Evolutionary conservation across 2,329 filamentous ascomycete species (phyloP), one percentile per base, ranked within the genome.

Genomic region (Clathrospora elynae): DNA sequence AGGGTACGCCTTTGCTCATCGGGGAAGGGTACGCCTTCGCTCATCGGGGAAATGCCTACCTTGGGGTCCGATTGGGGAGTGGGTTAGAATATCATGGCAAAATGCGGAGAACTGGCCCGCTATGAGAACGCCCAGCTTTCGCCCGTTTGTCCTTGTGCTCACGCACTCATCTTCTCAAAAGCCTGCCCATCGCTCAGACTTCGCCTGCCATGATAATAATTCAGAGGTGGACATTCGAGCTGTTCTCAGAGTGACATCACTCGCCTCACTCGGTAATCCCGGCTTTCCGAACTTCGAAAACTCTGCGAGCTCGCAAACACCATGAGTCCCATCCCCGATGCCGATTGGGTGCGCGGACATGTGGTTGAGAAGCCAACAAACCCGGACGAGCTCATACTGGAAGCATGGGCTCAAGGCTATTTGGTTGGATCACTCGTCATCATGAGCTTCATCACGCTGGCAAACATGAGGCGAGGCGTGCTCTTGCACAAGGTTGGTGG

Each of bases 391-490:
- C 51, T 72, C 36, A 56, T 71, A 14, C 54, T 73, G 8, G 70
- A 73, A 51, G 66, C 67, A 40, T 73, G 70, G 70, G 64, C 67
- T 5, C 66, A 71, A 52, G 70, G 70, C 26, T 69, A 64, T 31
- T 60, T 72, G 51, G 67, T 71, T n/a, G 70, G 70, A 14, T 66
- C 67, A 9, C 62, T 78, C 20, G 65, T 77, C 46, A 73, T 77
- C 34, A 76, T 78, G 73, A 62, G 67, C 12, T 74, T 71, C 48
- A 71, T 77, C 29, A 74, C 75, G 12, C 56, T 77, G 18, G 71
- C 74, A 16, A 78, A 78, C 49, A 77, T 78, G 75, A 66, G 75
- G 24, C 63, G 67, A 51, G 66, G 70, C 25, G 73, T 77, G 7
- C 53, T 77, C 19, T 60, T 78, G 44, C 75, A 78, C 57, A 77